Conservation (phyloP, 176 grass and related monocot genomes). For the Pontederia crassipes region DNA sequence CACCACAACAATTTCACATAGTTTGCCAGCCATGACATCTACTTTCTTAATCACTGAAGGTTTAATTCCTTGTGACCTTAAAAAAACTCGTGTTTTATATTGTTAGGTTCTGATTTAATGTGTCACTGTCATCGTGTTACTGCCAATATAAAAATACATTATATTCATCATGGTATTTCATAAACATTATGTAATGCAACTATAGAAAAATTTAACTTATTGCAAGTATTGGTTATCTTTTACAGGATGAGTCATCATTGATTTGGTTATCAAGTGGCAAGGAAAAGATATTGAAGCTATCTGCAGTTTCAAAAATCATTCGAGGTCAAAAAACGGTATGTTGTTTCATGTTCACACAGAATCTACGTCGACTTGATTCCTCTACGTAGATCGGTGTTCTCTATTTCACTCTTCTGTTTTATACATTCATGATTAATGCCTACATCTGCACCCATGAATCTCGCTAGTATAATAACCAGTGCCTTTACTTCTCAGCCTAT, state of each 20-base stretch:
- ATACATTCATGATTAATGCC: neutral
- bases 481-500: constrained; percentile 2
- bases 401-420: neutral
- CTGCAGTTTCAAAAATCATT: constrained; percentile 19
- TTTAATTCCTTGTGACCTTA: too few relatives aligned
- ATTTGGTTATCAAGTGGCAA: constrained; percentile 15
- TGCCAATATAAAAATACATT: too few relatives aligned
- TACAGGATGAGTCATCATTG: constrained; percentile 18
- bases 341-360: neutral
- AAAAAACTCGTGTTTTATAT: too few relatives aligned
- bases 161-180: too few relatives aligned
- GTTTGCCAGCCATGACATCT: too few relatives aligned
- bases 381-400: neutral
- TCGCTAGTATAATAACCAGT: neutral
- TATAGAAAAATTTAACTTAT: neutral
- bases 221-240: neutral
- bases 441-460: too few relatives aligned
- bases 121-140: too few relatives aligned
- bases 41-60: too few relatives aligned
- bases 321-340: constrained; percentile 21
- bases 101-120: too few relatives aligned
- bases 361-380: neutral
- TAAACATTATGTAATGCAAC: too few relatives aligned
- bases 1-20: too few relatives aligned
- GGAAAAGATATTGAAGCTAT: constrained; percentile 17